Evolutionary conservation across 345 rosid genomes (phyloP).

Genomic region (Eucalyptus cladocalyx): DNA sequence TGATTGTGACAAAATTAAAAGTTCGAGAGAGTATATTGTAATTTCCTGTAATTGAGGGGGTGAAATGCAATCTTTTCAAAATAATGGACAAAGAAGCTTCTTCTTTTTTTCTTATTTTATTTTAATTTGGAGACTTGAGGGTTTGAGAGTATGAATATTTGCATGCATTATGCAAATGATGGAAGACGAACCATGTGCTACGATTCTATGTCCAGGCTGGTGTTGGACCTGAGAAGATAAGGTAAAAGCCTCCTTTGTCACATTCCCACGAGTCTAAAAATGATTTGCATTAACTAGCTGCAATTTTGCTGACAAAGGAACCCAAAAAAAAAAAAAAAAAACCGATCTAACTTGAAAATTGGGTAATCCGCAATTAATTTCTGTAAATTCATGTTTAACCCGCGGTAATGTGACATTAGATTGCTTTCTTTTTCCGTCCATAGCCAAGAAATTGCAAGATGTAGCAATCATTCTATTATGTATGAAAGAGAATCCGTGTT

Average conservation of each 20-base stretch:
- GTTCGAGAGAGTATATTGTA: neutral
- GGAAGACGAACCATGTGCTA: neutral
- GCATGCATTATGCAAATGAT: neutral
- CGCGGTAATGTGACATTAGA: neutral
- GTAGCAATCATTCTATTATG: neutral
- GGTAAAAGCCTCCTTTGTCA: neutral
- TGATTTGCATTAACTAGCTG: neutral
- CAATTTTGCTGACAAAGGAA: neutral
- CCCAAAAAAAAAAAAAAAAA: neutral
- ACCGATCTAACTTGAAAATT: neutral
- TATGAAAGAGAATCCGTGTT: neutral
- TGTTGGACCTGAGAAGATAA: neutral
- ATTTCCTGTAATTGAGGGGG: neutral
- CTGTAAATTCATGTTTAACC: neutral
- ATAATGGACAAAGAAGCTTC: neutral
- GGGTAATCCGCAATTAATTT: neutral
- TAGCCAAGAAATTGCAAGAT: neutral
- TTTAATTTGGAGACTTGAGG: neutral
- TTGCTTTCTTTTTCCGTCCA: neutral
- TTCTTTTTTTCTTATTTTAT: no score
- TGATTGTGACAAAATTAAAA: neutral
- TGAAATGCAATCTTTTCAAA: neutral
- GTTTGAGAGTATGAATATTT: neutral
- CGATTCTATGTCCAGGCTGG: constrained; percentile 1
- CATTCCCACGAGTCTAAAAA: neutral